phyloP scores from a whole-genome alignment of 2,329 filamentous ascomycete species.

The Diaporthe citriasiana region DNA sequence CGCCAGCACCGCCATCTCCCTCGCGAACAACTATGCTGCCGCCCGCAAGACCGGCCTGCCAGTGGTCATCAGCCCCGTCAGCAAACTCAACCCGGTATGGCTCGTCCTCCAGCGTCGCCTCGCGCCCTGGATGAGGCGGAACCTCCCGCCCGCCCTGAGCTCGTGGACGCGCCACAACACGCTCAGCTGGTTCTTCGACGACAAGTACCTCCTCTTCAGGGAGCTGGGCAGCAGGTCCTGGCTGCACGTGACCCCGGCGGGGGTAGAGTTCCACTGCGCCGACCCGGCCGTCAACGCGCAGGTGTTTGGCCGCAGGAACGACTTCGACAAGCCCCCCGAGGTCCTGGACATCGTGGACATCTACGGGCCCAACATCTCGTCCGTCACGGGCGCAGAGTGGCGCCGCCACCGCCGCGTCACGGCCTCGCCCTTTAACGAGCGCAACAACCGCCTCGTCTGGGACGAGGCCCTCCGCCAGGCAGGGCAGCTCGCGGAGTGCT shows the following conservation, averaged over 20 bases:
- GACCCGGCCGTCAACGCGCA: slow-evolving; percentile 34
- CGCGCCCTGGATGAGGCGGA: not conserved
- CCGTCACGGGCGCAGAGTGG: slow-evolving; percentile 14
- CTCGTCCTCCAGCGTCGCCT: slow-evolving; percentile 2
- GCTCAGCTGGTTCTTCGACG: slow-evolving; percentile 25
- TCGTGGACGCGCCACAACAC: slow-evolving; percentile 25
- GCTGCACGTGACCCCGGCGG: slow-evolving; percentile 21
- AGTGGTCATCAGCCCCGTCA: slow-evolving; percentile 11
- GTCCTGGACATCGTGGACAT: slow-evolving; percentile 15
- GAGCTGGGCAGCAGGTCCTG: slow-evolving; percentile 11
- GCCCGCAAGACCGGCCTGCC: slow-evolving; percentile 32
- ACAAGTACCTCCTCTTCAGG: slow-evolving; percentile 12
- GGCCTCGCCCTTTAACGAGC: not conserved
- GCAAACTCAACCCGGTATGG: slow-evolving; percentile 15
- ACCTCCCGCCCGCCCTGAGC: not conserved
- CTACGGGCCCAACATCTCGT: slow-evolving; percentile 20
- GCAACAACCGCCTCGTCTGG: slow-evolving; percentile 19
- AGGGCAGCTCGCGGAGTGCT: not conserved
- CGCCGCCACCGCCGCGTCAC: slow-evolving; percentile 18
- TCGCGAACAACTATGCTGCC: not conserved
- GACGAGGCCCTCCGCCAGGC: slow-evolving; percentile 6
- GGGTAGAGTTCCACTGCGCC: slow-evolving; percentile 14
- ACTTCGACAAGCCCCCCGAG: slow-evolving; percentile 19
- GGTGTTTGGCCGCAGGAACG: not conserved
- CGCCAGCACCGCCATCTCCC: not conserved